Percentiles rank a stretch among this genome's conserved stretches.
These are phyloP conservation scores for Solanum medicagineum DNA, from an alignment of 257 asterid genomes.

Conservation along the genomic window DNA sequence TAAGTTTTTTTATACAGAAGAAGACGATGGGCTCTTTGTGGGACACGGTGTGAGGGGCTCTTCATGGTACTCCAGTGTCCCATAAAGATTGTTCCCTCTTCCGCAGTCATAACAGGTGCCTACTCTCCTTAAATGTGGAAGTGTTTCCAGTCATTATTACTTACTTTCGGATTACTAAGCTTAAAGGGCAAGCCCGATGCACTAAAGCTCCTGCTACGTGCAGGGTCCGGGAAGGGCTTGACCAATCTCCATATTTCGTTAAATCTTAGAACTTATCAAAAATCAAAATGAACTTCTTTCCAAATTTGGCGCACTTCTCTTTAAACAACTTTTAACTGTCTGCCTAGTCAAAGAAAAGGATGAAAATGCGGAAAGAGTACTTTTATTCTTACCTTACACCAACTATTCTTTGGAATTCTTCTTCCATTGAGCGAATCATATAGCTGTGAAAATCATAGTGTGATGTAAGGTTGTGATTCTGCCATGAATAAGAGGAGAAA, in stretches of 20 bases:
- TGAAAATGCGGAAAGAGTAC: background rate
- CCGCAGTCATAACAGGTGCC: background rate
- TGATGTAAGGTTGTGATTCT: constrained; percentile 96
- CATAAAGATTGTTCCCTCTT: background rate
- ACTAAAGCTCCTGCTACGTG: no score
- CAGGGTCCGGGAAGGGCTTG: no score
- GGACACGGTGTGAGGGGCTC: background rate
- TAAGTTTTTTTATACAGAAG: background rate
- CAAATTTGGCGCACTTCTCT: background rate
- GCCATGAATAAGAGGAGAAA: constrained; percentile 52
- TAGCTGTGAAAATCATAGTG: constrained; percentile 99
- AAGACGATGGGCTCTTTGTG: background rate
- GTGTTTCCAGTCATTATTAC: background rate
- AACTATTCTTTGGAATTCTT: constrained; percentile 93
- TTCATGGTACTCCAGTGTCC: background rate
- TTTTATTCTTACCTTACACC: constrained; percentile 69
- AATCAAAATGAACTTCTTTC: background rate
- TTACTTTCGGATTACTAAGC: no score
- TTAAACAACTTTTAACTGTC: background rate
- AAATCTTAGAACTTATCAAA: background rate
- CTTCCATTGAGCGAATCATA: constrained; percentile 99
- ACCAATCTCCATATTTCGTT: background rate
- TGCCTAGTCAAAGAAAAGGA: background rate
- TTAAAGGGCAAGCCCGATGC: no score
- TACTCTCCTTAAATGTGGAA: background rate